phyloP scores from a whole-genome alignment of 2,329 filamentous ascomycete species.

The Didymella pomorum region DNA sequence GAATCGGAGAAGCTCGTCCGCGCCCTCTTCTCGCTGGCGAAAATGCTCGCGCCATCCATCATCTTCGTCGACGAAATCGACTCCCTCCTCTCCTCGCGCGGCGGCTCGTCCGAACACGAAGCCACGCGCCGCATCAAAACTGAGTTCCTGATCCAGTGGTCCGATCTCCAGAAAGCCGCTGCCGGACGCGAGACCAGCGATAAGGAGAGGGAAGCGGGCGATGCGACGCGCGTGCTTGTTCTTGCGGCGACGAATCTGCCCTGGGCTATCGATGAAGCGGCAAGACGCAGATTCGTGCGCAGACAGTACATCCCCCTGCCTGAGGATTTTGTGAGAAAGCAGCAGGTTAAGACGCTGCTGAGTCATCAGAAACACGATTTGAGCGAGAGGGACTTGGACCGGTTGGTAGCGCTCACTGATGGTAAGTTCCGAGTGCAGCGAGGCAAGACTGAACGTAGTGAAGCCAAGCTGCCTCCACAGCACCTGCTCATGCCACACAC shows the following conservation, averaged over 20 bases:
- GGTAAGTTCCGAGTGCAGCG: slow-evolving; percentile 60
- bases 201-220: slow-evolving; percentile 74
- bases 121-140: slow-evolving; percentile 95
- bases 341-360: slow-evolving; percentile 80
- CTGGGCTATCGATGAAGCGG: slow-evolving; percentile 98
- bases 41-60: slow-evolving; percentile 87
- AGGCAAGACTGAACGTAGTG: too few species aligned
- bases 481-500: too few species aligned
- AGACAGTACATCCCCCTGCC: slow-evolving; percentile 96
- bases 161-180: slow-evolving; percentile 88
- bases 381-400: slow-evolving; percentile 72
- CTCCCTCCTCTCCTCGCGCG: slow-evolving; percentile 84
- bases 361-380: slow-evolving; percentile 88
- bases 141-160: slow-evolving; percentile 98
- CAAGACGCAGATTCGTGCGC: slow-evolving; percentile 86
- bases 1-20: slow-evolving; percentile 96
- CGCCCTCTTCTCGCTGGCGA: slow-evolving; percentile 89
- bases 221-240: slow-evolving; percentile 88
- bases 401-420: slow-evolving; percentile 81
- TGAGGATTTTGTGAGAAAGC: slow-evolving; percentile 79
- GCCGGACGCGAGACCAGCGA: slow-evolving; percentile 78
- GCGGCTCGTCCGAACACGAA: slow-evolving; percentile 87
- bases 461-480: too few species aligned
- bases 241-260: slow-evolving; percentile 95
- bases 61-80: slow-evolving; percentile 99